Evolutionary conservation across 169 alveolate species (phyloP).

Genomic region (Cryptosporidium viatorum): DNA sequence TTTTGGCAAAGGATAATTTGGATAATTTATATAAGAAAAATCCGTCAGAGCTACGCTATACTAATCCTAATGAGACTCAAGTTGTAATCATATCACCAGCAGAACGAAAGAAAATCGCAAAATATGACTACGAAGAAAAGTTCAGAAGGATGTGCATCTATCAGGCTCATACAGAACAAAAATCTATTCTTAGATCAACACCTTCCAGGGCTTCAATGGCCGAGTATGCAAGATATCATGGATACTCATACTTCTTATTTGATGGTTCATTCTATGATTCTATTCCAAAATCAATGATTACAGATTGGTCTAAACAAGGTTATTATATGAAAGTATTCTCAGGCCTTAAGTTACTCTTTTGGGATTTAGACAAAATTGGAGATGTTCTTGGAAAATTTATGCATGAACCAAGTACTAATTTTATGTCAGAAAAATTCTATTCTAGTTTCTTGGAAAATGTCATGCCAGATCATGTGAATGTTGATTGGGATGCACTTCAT

Average conservation of each 20-base stretch:
- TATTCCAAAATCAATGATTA: slow-evolving; percentile 34
- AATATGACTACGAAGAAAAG: slow-evolving; percentile 24
- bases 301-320: slow-evolving; percentile 72
- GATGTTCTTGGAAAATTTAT: slow-evolving; percentile 13
- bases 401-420: background rate
- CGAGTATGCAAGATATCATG: slow-evolving; percentile 69
- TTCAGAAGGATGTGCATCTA: slow-evolving; percentile 63
- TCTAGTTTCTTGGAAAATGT: slow-evolving; percentile 14
- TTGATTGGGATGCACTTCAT: slow-evolving; percentile 50
- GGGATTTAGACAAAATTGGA: slow-evolving; percentile 50
- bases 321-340: slow-evolving; percentile 52
- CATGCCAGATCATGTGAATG: slow-evolving; percentile 1
- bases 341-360: slow-evolving; percentile 38
- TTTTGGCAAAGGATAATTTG: slow-evolving; percentile 5
- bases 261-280: slow-evolving; percentile 53
- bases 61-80: slow-evolving; percentile 42
- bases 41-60: background rate
- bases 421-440: slow-evolving; percentile 20
- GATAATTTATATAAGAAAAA: slow-evolving; percentile 1
- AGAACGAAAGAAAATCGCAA: slow-evolving; percentile 59
- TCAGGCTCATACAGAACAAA: slow-evolving; percentile 70
- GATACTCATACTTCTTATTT: slow-evolving; percentile 54
- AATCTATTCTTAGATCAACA: slow-evolving; percentile 53
- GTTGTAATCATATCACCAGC: slow-evolving; percentile 34
- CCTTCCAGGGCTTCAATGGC: slow-evolving; percentile 51